A percentile compares a stretch with the other conserved stretches of the same genome.
phyloP scores from a whole-genome alignment of 2,329 filamentous ascomycete species.

The Colletotrichum sp. region DNA sequence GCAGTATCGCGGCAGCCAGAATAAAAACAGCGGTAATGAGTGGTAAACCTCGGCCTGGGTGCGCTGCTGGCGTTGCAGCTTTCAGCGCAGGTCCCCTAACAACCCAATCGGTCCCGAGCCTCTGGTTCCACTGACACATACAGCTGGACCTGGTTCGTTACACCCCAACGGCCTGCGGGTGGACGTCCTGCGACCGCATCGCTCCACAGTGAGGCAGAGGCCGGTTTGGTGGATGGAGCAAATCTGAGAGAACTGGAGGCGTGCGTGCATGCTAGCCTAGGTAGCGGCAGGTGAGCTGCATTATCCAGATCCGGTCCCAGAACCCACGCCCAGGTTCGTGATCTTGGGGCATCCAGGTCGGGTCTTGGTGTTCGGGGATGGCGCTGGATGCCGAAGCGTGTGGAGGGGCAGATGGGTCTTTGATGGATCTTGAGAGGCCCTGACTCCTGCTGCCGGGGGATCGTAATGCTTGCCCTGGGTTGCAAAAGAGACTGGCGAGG shows the following conservation, averaged over 20 bases:
- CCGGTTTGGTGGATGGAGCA: neutral
- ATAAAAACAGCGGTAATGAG: neutral
- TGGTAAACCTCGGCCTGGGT: neutral
- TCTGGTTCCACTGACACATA: slow-evolving; percentile 11
- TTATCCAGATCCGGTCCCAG: neutral
- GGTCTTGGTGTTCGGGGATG: neutral
- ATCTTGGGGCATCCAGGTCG: neutral
- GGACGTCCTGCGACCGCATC: neutral
- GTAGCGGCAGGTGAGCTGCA: neutral
- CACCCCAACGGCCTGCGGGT: slow-evolving; percentile 5
- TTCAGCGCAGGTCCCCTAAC: neutral
- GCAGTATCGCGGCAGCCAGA: neutral
- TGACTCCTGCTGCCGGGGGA: neutral
- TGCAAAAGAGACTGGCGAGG: neutral
- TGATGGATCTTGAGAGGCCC: neutral
- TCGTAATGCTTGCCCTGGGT: neutral
- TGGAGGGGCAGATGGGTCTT: neutral
- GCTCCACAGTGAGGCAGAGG: neutral
- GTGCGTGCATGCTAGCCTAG: neutral
- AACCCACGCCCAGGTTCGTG: neutral
- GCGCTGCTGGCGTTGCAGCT: neutral
- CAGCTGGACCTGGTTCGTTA: slow-evolving; percentile 6
- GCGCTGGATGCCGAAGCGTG: neutral
- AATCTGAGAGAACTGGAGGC: neutral
- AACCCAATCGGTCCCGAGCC: slow-evolving; percentile 15